Percentiles rank a stretch among this genome's conserved stretches.
These are phyloP conservation scores for Bjerkandera adusta DNA, from an alignment of 1,284 basidiomycete genomes.

Conservation along the genomic window DNA sequence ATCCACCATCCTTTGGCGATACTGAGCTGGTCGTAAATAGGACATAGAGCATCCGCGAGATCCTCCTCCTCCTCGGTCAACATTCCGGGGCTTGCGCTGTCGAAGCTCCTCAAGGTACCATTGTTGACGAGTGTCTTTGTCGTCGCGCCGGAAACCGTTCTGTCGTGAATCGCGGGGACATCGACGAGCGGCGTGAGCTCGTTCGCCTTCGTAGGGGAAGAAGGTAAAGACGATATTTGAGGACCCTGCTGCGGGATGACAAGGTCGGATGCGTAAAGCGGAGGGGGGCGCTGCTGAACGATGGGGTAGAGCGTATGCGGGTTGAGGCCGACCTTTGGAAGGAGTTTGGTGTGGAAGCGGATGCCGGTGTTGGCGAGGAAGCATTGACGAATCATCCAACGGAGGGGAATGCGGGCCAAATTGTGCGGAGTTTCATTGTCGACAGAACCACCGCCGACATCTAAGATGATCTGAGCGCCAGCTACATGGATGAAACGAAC, in stretches of 20 bases:
- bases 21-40: constrained; percentile 44
- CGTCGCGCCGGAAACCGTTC: not conserved
- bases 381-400: constrained; percentile 59
- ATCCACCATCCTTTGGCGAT: constrained; percentile 53
- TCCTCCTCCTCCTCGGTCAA: constrained; percentile 50
- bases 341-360: constrained; percentile 45
- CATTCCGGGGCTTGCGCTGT: constrained; percentile 22
- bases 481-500: constrained; percentile 9
- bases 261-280: constrained; percentile 14
- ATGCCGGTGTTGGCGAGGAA: constrained; percentile 50
- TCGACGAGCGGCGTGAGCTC: not conserved
- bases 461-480: constrained; percentile 44
- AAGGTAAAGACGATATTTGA: not conserved
- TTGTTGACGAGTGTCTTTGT: constrained; percentile 20
- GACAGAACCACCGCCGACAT: constrained; percentile 51
- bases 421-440: constrained; percentile 38
- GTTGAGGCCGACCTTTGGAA: constrained; percentile 45
- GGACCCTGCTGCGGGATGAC: not conserved
- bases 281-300: constrained; percentile 36
- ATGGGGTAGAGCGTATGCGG: constrained; percentile 36
- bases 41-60: constrained; percentile 39
- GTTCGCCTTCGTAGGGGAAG: not conserved
- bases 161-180: not conserved
- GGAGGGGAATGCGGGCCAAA: constrained; percentile 48
- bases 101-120: constrained; percentile 2